Evolutionary conservation across 2,329 filamentous ascomycete species (phyloP).

Genomic region (Dothideomycetes sp.): DNA sequence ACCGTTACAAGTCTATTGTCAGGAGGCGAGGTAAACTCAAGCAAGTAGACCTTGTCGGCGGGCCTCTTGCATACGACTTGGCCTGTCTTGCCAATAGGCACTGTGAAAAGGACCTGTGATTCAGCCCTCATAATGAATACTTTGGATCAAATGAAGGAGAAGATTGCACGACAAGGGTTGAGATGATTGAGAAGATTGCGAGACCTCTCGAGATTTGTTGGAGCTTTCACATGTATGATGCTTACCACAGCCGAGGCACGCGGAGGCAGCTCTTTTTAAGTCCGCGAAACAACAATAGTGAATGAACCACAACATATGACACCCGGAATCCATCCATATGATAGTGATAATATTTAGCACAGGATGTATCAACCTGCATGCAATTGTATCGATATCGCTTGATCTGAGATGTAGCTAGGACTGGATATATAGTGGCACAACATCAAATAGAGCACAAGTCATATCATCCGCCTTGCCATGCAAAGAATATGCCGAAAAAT

Average conservation of each 20-base stretch:
- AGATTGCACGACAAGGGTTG: not conserved
- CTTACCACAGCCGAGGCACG: too few species aligned
- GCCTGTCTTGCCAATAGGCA: slow-evolving; percentile 16
- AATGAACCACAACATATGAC: too few species aligned
- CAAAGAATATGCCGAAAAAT: not conserved
- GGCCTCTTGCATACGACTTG: slow-evolving; percentile 51
- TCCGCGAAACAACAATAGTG: too few species aligned
- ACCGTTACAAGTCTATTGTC: slow-evolving; percentile 65
- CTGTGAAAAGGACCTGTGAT: slow-evolving; percentile 14
- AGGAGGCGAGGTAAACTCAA: slow-evolving; percentile 58
- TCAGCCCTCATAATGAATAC: slow-evolving; percentile 1
- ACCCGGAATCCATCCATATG: too few species aligned
- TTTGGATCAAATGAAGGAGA: not conserved
- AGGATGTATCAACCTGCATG: too few species aligned
- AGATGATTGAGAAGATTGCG: not conserved
- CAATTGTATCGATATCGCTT: too few species aligned
- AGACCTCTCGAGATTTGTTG: too few species aligned
- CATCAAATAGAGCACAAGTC: not conserved
- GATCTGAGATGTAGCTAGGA: not conserved
- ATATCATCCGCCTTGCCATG: not conserved
- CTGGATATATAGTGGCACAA: not conserved
- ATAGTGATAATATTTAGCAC: too few species aligned
- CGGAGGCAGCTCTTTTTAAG: too few species aligned
- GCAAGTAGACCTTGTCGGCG: slow-evolving; percentile 52
- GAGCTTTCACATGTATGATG: too few species aligned